Base-by-base conservation (phyloP, 257 asterid species). In the Gardenia jasminoides region DNA sequence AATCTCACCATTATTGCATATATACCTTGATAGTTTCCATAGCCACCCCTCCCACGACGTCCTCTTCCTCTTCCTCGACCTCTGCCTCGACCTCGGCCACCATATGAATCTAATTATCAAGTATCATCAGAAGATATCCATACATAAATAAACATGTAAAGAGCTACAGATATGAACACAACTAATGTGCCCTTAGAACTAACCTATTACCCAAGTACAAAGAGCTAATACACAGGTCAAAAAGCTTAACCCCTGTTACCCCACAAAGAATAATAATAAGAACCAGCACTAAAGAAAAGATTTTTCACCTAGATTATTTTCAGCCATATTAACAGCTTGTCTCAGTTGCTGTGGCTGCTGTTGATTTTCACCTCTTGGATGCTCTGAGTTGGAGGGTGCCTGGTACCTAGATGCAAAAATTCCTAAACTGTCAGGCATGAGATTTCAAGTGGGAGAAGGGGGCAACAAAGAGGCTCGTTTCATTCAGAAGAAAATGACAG, bases 21-120 rank as follows among this genome's bases (percentile, higher is more conserved):
- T 59, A 75, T 67, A 88, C 92, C 92, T 89, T 83, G 88, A 82
- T 80, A 85, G 59, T 78, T 84, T 67, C 86, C 86, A 82, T 82
- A 84, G 46, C 80, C 82, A 41, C 86, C 88, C 81, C 89, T 80
- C 70, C 83, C 76, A 36, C 84, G 82, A 9, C 85, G 76, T n/a
- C 88, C 88, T 75, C 88, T 71, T 1, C 82, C 82, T 48, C 87
- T 79, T 4, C 88, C 90, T 61, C 90, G 48, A 4, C 85, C 83
- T 73, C 87, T 33, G 6, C 89, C 85, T 69, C 84, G 81, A 31
- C 81, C 84, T 8, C 83, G 85, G 26, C 82, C 79, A 43, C 85
- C 86, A 75, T 84, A 82, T 65, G 82, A 64, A 73, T 84, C 89
- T 86, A 52, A 43, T 75, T 8, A 67, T 41, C 48, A 74, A 2